A percentile compares a stretch with the other conserved stretches of the same genome.
Evolutionary conservation across 371 early-diverging fungal genomes (phyloP).

Genomic region (Dinochytrium kinnereticum): DNA sequence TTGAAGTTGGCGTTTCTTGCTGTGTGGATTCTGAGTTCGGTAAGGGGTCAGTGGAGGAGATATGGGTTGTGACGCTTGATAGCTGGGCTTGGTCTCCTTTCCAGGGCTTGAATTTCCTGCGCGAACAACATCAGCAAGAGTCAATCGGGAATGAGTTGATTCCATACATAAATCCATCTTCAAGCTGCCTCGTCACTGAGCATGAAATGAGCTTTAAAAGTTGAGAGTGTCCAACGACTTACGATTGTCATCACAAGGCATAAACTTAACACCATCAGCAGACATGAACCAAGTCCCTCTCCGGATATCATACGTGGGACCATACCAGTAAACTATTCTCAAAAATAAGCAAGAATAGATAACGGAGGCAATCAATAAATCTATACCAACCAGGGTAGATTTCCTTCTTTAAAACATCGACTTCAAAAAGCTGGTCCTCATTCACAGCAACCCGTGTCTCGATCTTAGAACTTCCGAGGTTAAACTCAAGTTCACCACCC

Average conservation of each 20-base stretch:
- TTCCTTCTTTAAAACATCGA: conserved; percentile 70
- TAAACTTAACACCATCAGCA: conserved; percentile 64
- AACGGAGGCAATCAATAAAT: not conserved
- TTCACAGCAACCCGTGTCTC: conserved; percentile 38
- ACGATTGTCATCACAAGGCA: conserved; percentile 78
- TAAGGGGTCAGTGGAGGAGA: conserved; percentile 17
- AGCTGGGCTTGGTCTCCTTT: conserved; percentile 20
- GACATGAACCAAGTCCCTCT: conserved; percentile 84
- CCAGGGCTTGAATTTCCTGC: conserved; percentile 62
- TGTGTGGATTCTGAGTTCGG: not conserved
- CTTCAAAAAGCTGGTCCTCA: conserved; percentile 81
- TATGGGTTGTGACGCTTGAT: conserved; percentile 17
- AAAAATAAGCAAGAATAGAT: not conserved
- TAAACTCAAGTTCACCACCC: not conserved
- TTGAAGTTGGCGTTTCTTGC: not conserved
- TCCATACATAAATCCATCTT: conserved; percentile 77
- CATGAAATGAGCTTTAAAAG: not conserved
- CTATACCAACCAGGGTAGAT: conserved; percentile 63
- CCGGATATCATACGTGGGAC: conserved; percentile 78
- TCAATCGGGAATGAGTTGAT: too few species aligned
- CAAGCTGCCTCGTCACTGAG: conserved; percentile 71
- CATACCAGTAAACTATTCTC: conserved; percentile 82
- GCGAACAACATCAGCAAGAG: too few species aligned
- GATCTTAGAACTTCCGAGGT: not conserved
- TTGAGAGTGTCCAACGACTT: not conserved